Percentiles rank a stretch among this genome's conserved stretches.
Conservation (phyloP, 2,329 filamentous ascomycete species). For the Alternaria sp. region DNA sequence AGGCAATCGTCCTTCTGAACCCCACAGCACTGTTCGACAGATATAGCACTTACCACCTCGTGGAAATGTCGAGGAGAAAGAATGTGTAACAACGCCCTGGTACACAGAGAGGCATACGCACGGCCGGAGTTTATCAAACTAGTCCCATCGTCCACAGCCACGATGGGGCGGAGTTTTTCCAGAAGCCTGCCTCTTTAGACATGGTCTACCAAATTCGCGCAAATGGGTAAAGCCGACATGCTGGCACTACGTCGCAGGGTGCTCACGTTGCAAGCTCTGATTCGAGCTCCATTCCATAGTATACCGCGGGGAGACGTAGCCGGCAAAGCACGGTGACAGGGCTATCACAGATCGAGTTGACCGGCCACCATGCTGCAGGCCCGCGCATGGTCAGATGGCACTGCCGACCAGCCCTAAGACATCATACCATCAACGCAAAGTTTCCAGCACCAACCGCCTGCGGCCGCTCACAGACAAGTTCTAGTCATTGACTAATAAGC, state of each 20-base stretch:
- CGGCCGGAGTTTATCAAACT: constrained; percentile 2
- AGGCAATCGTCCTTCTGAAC: constrained; percentile 1
- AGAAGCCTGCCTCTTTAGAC: constrained; percentile 15
- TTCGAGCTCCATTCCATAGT: constrained; percentile 13
- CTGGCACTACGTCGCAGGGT: constrained; percentile 12
- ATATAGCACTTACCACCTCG: background rate
- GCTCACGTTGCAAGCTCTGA: constrained; percentile 14
- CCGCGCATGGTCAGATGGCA: constrained; percentile 25
- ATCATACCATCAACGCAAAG: constrained; percentile 14
- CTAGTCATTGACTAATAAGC: constrained; percentile 23
- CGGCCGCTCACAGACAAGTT: constrained; percentile 16
- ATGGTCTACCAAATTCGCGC: constrained; percentile 16
- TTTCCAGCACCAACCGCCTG: constrained; percentile 11
- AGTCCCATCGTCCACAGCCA: constrained; percentile 22
- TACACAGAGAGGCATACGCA: background rate
- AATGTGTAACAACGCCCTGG: background rate
- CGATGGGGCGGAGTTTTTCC: constrained; percentile 22
- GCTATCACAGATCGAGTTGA: constrained; percentile 18
- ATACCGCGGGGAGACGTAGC: constrained; percentile 11
- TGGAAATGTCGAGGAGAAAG: background rate
- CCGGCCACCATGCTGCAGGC: constrained; percentile 18
- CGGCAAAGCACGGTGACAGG: constrained; percentile 6
- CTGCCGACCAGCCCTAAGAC: constrained; percentile 17
- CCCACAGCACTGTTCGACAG: background rate
- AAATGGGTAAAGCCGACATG: constrained; percentile 12